Conservation (phyloP, 176 grass and related monocot genomes). For the Paspalum notatum region DNA sequence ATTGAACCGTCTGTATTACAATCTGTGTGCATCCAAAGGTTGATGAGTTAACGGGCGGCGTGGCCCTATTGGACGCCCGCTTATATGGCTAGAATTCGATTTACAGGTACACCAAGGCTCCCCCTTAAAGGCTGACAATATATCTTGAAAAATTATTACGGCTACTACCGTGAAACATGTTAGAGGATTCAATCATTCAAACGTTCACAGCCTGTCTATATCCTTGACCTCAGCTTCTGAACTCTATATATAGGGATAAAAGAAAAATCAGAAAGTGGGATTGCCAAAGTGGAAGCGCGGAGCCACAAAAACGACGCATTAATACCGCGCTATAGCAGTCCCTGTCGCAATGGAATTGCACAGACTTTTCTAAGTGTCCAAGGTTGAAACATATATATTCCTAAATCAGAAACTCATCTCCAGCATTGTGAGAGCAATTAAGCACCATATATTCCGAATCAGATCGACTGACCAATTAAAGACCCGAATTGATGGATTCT, state of each 20-base stretch:
- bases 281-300: constrained; percentile 3
- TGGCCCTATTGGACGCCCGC: too few species aligned
- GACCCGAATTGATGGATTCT: background rate
- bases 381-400: background rate
- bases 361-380: background rate
- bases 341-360: constrained; percentile 17
- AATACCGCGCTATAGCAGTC: constrained; percentile 24
- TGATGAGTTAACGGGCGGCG: too few species aligned
- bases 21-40: too few species aligned
- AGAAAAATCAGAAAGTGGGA: background rate
- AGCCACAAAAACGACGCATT: constrained; percentile 8
- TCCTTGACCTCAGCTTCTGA: background rate
- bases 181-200: background rate
- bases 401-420: constrained; percentile 11
- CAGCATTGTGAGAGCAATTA: background rate
- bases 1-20: too few species aligned
- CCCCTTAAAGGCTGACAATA: too few species aligned
- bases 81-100: too few species aligned
- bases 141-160: background rate
- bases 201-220: background rate
- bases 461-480: background rate
- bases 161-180: background rate
- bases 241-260: background rate
- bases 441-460: background rate
- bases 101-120: too few species aligned